phyloP scores from a whole-genome alignment of 2,329 filamentous ascomycete species.

The Pyrenophora graminea region DNA sequence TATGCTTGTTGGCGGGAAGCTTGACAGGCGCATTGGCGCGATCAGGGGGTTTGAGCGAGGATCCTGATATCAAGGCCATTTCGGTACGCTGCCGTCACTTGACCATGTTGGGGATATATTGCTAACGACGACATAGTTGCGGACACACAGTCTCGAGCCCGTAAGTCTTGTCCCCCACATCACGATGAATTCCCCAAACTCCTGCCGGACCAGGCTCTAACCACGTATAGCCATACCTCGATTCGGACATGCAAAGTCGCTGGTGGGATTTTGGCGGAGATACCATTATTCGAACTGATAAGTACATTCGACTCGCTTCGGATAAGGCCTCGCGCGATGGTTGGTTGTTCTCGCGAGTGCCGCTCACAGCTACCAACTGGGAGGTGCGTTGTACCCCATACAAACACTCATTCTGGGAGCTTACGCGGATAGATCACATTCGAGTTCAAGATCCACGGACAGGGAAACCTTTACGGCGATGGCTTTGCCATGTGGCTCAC shows the following conservation, averaged over 20 bases:
- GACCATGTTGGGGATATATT: conserved; percentile 1
- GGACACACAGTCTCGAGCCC: conserved; percentile 81
- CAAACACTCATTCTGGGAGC: conserved; percentile 7
- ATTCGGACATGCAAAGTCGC: conserved; percentile 96
- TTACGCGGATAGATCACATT: conserved; percentile 70
- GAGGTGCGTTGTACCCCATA: conserved; percentile 58
- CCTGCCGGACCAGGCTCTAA: conserved; percentile 16
- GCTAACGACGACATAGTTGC: conserved; percentile 61
- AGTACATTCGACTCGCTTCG: conserved; percentile 88
- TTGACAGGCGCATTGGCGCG: conserved; percentile 35
- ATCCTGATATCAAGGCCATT: conserved; percentile 65
- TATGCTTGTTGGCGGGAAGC: conserved; percentile 47
- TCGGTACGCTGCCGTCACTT: conserved; percentile 57
- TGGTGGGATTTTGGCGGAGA: conserved; percentile 99
- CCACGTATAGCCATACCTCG: conserved; percentile 78
- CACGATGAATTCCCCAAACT: background rate
- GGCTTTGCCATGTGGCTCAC: conserved; percentile 98
- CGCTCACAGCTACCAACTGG: conserved; percentile 97
- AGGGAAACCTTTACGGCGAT: conserved; percentile 89
- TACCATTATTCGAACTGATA: conserved; percentile 76
- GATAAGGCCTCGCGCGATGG: conserved; percentile 89
- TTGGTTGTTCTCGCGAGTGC: conserved; percentile 92
- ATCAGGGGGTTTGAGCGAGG: conserved; percentile 38
- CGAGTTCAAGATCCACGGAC: conserved; percentile 91
- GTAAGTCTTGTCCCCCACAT: conserved; percentile 57